Evolutionary conservation across 495 filamentous ascomycete species (phyloP).

Genomic region (Delitschia confertaspora): DNA sequence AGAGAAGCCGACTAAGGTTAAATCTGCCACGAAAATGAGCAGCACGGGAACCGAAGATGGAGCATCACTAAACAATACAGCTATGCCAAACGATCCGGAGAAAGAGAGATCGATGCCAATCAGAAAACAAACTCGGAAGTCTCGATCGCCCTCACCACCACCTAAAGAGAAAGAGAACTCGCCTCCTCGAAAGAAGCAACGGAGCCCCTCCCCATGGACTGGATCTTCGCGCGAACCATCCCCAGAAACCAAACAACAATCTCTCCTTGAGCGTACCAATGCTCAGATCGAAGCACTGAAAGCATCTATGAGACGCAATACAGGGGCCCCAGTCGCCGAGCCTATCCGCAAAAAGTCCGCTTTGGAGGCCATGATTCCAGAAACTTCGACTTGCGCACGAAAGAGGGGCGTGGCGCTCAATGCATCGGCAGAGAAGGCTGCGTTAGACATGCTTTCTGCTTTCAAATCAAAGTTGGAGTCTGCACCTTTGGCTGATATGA

Average conservation of each 20-base stretch:
- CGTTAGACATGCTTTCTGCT: conserved; percentile 59
- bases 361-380: conserved; percentile 74
- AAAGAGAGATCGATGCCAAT: conserved; percentile 30
- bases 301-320: conserved; percentile 80
- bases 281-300: conserved; percentile 86
- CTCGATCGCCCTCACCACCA: conserved; percentile 36
- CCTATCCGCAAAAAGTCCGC: conserved; percentile 55
- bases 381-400: conserved; percentile 68
- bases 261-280: conserved; percentile 67
- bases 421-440: conserved; percentile 49
- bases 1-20: not conserved
- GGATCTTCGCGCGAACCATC: conserved; percentile 29
- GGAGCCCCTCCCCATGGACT: conserved; percentile 12
- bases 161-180: conserved; percentile 14
- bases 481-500: conserved; percentile 3
- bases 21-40: no score
- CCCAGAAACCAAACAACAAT: conserved; percentile 45
- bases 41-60: no score
- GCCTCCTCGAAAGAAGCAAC: conserved; percentile 6
- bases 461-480: conserved; percentile 71
- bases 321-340: conserved; percentile 48
- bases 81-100: conserved; percentile 23
- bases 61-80: conserved; percentile 21
- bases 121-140: conserved; percentile 30
- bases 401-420: conserved; percentile 53